Evolutionary conservation across 1,139 yeast genomes (phyloP), one percentile per base, ranked within the genome.

Genomic region (Martiniozyma asiatica): DNA sequence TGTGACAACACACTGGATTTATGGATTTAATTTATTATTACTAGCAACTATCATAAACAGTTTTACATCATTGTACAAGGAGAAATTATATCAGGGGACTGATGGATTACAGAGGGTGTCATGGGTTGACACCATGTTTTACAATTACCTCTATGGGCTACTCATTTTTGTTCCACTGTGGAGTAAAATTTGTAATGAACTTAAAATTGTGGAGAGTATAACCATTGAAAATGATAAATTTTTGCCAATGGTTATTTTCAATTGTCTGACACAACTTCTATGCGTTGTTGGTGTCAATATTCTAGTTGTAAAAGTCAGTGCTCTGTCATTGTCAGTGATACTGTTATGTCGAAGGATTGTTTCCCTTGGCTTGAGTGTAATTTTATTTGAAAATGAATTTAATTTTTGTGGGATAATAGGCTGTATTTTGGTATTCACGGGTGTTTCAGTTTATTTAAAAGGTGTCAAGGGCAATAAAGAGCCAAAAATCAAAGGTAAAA

Each of bases 281-380:
- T 79, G 92, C 46, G 70, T 75, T 2, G 55, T 69, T 11, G 85
- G 87, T 4, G 87, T 77, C 14, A 75, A 74, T 44, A 61, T 60
- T 44, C 54, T 78, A 14, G 73, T 77, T 0, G 71, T 78, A 6
- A 54, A 53, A 18, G 59, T 73, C 1, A 58, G 70, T 18, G 78
- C 87, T 0, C 49, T 78, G 29, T 71, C 81, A 0, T 69, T 78
- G 2, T 64, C 74, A 0, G 65, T 78, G 16, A 68, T 73, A 1
- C 56, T 78, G 17, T 58, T 73, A 32, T 53, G 74, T 6, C 61
- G 89, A 28, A 75, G 77, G 47, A 68, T 77, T 38, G 50, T 65
- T 9, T 73, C 82, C 36, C 53, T 79, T 33, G 37, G 72, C 18
- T 41, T 78, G 15, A 73, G 82, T 37, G 59, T 62, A 32, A 53